Evolutionary conservation across 108 stramenopile genomes (phyloP).

Genomic region (Cyclotella baltica): DNA sequence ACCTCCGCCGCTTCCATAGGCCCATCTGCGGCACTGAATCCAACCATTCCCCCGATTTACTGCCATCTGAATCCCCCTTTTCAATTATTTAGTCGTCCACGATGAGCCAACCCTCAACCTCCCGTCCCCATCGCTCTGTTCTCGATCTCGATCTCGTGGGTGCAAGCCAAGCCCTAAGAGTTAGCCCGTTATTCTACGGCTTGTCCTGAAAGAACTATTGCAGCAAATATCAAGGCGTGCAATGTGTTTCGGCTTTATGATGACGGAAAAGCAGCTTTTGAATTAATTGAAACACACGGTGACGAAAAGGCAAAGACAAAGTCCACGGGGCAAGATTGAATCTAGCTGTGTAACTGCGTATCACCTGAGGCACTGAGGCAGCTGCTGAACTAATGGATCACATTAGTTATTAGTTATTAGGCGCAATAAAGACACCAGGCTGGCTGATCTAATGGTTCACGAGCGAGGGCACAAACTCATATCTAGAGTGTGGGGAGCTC

Average conservation of each 20-base stretch:
- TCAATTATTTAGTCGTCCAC: too few relatives aligned
- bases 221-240: slow-evolving; percentile 88
- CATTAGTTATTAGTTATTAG: slow-evolving; percentile 83
- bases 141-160: too few relatives aligned
- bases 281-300: slow-evolving; percentile 71
- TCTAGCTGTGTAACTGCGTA: slow-evolving; percentile 65
- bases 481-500: slow-evolving; percentile 84
- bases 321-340: slow-evolving; percentile 88
- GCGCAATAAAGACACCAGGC: slow-evolving; percentile 73
- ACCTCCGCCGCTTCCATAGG: too few relatives aligned
- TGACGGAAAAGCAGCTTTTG: slow-evolving; percentile 82
- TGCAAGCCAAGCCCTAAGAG: too few relatives aligned
- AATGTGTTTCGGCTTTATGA: slow-evolving; percentile 83
- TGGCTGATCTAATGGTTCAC: slow-evolving; percentile 63
- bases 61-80: too few relatives aligned
- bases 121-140: too few relatives aligned
- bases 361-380: slow-evolving; percentile 66
- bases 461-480: slow-evolving; percentile 72
- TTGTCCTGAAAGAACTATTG: slow-evolving; percentile 72
- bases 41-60: too few relatives aligned
- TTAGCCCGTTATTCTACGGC: slow-evolving; percentile 55
- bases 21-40: too few relatives aligned
- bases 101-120: too few relatives aligned
- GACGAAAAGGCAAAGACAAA: slow-evolving; percentile 57
- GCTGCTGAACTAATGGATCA: slow-evolving; percentile 78